These are phyloP conservation scores for Alnus rubra DNA, from an alignment of 306 rosid genomes.

Conservation along the genomic window DNA sequence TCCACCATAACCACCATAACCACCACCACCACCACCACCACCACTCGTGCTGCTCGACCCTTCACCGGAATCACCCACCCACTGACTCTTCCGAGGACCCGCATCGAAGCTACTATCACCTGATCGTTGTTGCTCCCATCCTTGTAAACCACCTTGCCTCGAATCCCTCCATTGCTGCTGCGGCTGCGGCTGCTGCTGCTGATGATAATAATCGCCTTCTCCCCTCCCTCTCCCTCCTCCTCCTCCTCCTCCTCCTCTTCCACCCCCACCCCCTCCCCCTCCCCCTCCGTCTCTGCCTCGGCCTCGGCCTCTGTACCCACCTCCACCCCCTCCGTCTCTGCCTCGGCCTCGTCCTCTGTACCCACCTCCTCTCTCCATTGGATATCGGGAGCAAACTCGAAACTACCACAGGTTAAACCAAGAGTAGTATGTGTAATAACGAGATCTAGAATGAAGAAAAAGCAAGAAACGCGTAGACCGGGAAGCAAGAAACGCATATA, in stretches of 20 bases:
- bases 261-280: neutral
- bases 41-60: conserved; percentile 4
- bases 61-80: neutral
- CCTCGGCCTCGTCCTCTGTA: neutral
- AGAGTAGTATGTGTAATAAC: too few relatives aligned
- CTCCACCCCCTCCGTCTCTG: neutral
- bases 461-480: too few relatives aligned
- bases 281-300: conserved; percentile 5
- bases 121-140: neutral
- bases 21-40: neutral
- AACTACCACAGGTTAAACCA: too few relatives aligned
- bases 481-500: too few relatives aligned
- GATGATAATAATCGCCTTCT: too few relatives aligned
- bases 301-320: conserved; percentile 1
- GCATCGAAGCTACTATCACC: too few relatives aligned
- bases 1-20: neutral
- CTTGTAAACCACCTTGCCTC: neutral
- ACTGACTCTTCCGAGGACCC: neutral
- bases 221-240: neutral
- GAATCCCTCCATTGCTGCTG: neutral
- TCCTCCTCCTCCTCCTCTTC: neutral
- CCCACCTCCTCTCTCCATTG: conserved; percentile 26
- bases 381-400: neutral
- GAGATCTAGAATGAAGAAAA: too few relatives aligned
- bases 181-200: neutral